Evolutionary conservation across 2,329 filamentous ascomycete genomes (phyloP).

Genomic region (Periconia macrospinosa): DNA sequence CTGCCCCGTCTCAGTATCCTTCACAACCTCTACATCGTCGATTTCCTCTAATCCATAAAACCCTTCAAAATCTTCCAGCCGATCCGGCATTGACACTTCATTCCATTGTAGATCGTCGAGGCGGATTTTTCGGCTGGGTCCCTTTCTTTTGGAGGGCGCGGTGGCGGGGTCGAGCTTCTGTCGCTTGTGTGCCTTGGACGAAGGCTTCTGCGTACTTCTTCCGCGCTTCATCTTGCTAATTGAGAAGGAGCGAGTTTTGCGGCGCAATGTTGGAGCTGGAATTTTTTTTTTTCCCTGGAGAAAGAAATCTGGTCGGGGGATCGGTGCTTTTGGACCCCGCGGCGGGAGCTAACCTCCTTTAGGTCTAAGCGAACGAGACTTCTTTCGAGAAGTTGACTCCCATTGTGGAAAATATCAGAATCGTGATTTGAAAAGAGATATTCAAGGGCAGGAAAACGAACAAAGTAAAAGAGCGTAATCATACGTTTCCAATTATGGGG

Average conservation of each 20-base stretch:
- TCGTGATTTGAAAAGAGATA: too few relatives aligned
- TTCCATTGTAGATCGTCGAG: slow-evolving; percentile 64
- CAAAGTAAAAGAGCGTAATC: neutral
- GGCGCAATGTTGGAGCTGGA: slow-evolving; percentile 1
- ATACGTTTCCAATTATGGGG: slow-evolving; percentile 62
- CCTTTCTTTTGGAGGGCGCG: slow-evolving; percentile 21
- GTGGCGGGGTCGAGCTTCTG: slow-evolving; percentile 41
- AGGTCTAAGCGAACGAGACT: slow-evolving; percentile 1
- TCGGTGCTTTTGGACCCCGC: slow-evolving; percentile 7
- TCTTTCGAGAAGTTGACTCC: neutral
- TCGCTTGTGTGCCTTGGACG: slow-evolving; percentile 47
- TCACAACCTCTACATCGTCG: slow-evolving; percentile 84
- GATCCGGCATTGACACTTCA: slow-evolving; percentile 69
- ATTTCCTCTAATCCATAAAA: slow-evolving; percentile 93
- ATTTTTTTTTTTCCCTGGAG: slow-evolving; percentile 8
- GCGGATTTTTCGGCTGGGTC: slow-evolving; percentile 31
- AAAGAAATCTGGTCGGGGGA: slow-evolving; percentile 3
- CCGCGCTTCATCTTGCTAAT: slow-evolving; percentile 41
- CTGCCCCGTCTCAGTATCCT: slow-evolving; percentile 54
- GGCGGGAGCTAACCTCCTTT: slow-evolving; percentile 20
- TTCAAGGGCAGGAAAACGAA: neutral
- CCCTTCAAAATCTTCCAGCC: slow-evolving; percentile 85
- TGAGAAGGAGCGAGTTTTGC: neutral
- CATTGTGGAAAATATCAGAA: neutral
- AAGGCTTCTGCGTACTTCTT: slow-evolving; percentile 41